These are phyloP conservation scores for Mucor velutinosus DNA, from an alignment of 371 early-diverging fungal genomes.

Conservation along the genomic window DNA sequence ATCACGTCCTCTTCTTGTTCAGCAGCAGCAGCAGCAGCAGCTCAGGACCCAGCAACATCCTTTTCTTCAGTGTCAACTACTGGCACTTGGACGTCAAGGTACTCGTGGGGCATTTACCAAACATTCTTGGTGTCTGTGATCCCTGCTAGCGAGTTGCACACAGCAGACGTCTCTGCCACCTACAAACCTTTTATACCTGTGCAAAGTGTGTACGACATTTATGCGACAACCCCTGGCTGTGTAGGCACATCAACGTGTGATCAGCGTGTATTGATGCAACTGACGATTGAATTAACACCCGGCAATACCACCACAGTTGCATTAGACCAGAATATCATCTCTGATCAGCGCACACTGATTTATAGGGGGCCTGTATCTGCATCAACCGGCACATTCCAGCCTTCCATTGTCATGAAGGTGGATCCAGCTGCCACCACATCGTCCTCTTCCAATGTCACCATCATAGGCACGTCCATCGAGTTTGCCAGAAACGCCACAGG, in stretches of 20 bases:
- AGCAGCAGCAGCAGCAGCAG: neutral
- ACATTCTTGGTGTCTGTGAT: constrained; percentile 39
- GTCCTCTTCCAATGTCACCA: constrained; percentile 17
- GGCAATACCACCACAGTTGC: constrained; percentile 32
- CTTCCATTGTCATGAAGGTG: constrained; percentile 24
- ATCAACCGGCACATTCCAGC: constrained; percentile 33
- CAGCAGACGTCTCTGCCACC: constrained; percentile 46
- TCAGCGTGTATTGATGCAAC: constrained; percentile 50
- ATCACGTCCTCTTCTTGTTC: neutral
- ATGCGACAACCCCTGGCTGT: constrained; percentile 70
- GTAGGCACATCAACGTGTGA: constrained; percentile 59
- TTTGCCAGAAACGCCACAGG: constrained; percentile 39
- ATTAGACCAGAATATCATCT: constrained; percentile 44
- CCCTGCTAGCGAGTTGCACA: constrained; percentile 36
- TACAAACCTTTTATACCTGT: constrained; percentile 63
- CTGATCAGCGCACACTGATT: constrained; percentile 47
- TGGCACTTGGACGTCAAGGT: constrained; percentile 39
- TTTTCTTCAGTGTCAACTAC: constrained; percentile 25
- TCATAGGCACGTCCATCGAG: constrained; percentile 36
- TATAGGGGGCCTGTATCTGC: constrained; percentile 53
- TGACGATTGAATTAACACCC: constrained; percentile 47
- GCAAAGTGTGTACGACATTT: constrained; percentile 66
- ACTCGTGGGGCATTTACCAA: constrained; percentile 43
- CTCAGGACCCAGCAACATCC: constrained; percentile 1
- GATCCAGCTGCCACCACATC: constrained; percentile 27